These are phyloP conservation scores for Yarrowia galli DNA, from an alignment of 1,139 yeast species.

Conservation along the genomic window DNA sequence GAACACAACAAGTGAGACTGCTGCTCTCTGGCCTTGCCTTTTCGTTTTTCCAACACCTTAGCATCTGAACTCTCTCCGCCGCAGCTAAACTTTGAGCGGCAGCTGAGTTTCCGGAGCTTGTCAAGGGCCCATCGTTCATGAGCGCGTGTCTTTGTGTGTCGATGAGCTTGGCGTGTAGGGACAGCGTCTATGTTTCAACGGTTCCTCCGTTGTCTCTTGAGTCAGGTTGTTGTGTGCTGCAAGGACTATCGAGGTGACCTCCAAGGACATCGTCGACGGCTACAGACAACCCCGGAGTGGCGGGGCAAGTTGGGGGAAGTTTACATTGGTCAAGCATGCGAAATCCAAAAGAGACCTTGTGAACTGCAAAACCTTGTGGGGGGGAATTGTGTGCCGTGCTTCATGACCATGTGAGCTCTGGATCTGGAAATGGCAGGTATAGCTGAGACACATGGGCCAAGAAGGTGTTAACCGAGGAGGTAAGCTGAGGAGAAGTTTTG, in stretches of 20 bases:
- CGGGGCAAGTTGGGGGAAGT: slow-evolving; percentile 16
- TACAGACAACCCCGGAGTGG: not conserved
- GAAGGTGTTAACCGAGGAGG: not conserved
- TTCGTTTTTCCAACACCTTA: not conserved
- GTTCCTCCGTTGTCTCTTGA: not conserved
- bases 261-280: too few species aligned
- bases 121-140: not conserved
- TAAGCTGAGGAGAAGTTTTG: not conserved
- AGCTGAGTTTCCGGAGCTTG: slow-evolving; percentile 8
- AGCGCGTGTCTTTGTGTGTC: not conserved
- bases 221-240: not conserved
- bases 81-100: slow-evolving; percentile 21
- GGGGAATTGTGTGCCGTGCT: not conserved
- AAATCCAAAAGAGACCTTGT: slow-evolving; percentile 16
- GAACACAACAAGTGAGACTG: not conserved
- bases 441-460: not conserved
- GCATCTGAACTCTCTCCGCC: too few species aligned
- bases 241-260: too few species aligned
- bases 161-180: slow-evolving; percentile 16
- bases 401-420: not conserved
- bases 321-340: slow-evolving; percentile 14
- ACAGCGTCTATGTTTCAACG: not conserved
- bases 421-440: not conserved
- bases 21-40: not conserved
- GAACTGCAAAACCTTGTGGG: not conserved